A percentile compares a stretch with the other conserved stretches of the same genome.
These are phyloP conservation scores for Cardamine resedifolia DNA, from an alignment of 345 rosid genomes.

Conservation along the genomic window DNA sequence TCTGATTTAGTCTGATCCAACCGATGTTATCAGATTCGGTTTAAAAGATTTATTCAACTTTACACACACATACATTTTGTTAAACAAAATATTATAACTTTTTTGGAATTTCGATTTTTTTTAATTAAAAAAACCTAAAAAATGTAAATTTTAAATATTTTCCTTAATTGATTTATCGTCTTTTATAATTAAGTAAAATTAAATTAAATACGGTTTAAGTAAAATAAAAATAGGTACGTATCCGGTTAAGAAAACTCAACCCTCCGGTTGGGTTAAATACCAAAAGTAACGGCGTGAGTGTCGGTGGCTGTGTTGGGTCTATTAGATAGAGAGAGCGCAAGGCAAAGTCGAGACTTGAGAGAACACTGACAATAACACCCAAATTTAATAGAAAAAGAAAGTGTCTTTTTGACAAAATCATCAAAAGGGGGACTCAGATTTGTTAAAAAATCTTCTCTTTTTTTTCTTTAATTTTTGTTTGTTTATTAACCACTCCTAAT, in stretches of 20 bases:
- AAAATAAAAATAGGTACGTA: background rate
- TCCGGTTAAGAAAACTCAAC: constrained; percentile 2
- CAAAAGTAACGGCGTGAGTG: constrained; percentile 30
- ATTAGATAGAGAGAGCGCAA: constrained; percentile 3
- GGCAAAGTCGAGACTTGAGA: constrained; percentile 5
- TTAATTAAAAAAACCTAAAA: too few species aligned
- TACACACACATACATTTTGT: too few species aligned
- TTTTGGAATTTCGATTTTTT: too few species aligned
- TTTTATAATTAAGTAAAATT: too few species aligned
- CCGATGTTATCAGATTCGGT: background rate
- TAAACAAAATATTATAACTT: too few species aligned
- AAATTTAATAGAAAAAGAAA: background rate
- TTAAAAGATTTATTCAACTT: too few species aligned
- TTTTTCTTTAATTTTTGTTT: background rate
- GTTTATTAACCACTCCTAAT: background rate
- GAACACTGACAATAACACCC: constrained; percentile 23
- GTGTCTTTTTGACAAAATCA: constrained; percentile 32
- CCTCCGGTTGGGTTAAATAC: constrained; percentile 1
- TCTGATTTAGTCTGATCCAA: background rate
- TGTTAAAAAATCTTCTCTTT: constrained; percentile 26
- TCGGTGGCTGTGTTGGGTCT: constrained; percentile 34
- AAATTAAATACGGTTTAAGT: background rate
- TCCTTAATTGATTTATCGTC: too few species aligned
- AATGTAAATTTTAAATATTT: too few species aligned
- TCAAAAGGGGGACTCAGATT: constrained; percentile 31